Percentiles rank a stretch among this genome's conserved stretches.
These are phyloP conservation scores for Scalesia atractyloides DNA, from an alignment of 129 eudicot genomes.

Conservation along the genomic window DNA sequence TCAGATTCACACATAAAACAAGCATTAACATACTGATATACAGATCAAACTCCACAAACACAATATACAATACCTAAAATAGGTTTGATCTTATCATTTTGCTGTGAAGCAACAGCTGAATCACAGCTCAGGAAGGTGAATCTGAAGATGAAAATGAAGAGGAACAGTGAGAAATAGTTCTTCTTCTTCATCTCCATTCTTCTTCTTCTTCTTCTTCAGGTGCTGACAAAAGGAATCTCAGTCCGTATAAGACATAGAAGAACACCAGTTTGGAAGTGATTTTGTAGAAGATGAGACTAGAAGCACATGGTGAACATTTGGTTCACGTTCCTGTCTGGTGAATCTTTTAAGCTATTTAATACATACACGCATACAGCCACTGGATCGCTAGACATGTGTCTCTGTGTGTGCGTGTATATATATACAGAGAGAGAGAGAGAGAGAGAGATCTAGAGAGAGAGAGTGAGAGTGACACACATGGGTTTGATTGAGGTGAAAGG, in stretches of 20 bases:
- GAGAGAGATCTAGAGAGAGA: conserved; percentile 9
- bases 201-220: conserved; percentile 33
- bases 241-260: conserved; percentile 14
- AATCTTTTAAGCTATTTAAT: conserved; percentile 5
- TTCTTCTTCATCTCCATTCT: conserved; percentile 36
- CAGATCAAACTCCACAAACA: background rate
- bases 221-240: conserved; percentile 34
- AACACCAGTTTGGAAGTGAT: background rate
- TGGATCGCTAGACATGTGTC: background rate
- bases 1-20: background rate
- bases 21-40: background rate
- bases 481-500: conserved; percentile 23
- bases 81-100: conserved; percentile 40
- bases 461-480: conserved; percentile 10
- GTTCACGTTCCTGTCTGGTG: background rate
- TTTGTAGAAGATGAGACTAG: background rate
- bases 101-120: conserved; percentile 33
- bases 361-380: background rate
- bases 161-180: background rate
- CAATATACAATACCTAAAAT: conserved; percentile 44
- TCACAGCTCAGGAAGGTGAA: conserved; percentile 26
- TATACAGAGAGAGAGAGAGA: conserved; percentile 2
- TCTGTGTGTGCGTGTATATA: background rate
- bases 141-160: conserved; percentile 3
- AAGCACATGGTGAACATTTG: conserved; percentile 22